A percentile compares a stretch with the other conserved stretches of the same genome.
phyloP scores from a whole-genome alignment of 2,329 filamentous ascomycete species.

The Ophioceras dolichostomum region DNA sequence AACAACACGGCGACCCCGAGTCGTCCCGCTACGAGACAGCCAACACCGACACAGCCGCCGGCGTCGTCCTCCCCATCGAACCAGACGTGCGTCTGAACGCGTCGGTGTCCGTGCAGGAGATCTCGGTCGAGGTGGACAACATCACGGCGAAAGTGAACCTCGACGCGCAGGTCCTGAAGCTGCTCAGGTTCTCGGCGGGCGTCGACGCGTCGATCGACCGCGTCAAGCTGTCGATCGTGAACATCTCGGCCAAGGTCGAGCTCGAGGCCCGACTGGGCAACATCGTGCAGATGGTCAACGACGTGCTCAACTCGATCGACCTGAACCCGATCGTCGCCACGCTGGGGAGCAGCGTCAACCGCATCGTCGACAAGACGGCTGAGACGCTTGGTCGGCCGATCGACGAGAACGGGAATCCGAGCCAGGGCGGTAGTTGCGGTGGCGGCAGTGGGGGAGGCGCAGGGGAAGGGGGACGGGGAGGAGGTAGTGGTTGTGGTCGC shows the following conservation, averaged over 20 bases:
- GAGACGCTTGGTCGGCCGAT: constrained; percentile 15
- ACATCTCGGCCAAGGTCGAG: constrained; percentile 43
- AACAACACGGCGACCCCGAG: constrained; percentile 34
- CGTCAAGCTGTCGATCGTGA: constrained; percentile 42
- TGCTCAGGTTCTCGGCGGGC: constrained; percentile 48
- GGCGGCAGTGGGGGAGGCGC: too few relatives aligned
- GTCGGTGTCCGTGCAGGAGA: constrained; percentile 42
- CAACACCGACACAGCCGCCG: constrained; percentile 27
- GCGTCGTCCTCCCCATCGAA: constrained; percentile 26
- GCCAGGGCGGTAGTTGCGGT: too few relatives aligned
- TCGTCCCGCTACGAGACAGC: constrained; percentile 41
- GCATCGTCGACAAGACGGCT: constrained; percentile 30
- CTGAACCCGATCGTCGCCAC: constrained; percentile 47
- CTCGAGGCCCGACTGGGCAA: constrained; percentile 49
- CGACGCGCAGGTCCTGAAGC: constrained; percentile 43
- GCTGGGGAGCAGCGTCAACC: constrained; percentile 33
- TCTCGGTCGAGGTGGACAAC: constrained; percentile 45
- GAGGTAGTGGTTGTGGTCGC: too few relatives aligned
- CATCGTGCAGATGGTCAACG: constrained; percentile 44
- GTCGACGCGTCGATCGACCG: constrained; percentile 46
- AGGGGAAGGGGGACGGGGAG: too few relatives aligned
- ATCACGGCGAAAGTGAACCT: constrained; percentile 49
- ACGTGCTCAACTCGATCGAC: constrained; percentile 45
- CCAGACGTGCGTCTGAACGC: constrained; percentile 52
- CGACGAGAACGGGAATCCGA: constrained; percentile 5